Evolutionary conservation across 1,284 basidiomycete genomes (phyloP), one percentile per base, ranked within the genome.

Genomic region (Malassezia sp.): DNA sequence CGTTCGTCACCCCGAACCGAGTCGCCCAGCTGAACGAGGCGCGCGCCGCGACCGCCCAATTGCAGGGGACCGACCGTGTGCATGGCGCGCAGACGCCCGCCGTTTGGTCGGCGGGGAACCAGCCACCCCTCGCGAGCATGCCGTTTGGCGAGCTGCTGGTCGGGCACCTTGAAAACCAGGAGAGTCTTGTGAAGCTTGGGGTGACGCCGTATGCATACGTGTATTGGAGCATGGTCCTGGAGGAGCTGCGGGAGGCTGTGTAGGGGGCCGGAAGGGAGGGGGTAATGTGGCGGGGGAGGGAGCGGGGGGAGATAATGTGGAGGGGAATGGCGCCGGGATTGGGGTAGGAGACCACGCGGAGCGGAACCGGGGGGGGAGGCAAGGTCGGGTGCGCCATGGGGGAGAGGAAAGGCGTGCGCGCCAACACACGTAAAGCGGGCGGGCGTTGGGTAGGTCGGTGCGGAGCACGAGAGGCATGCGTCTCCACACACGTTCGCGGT

Each of bases 1-100:
- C 59, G n/a, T 49, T 67, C 9, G 63, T 61, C 27, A 53, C 56
- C 32, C 50, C 56, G 10, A 63, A 61, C 36, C 53, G 64, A 11
- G 57, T 67, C 22, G 49, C 53, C 3, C 60, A 62, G 53, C 47
- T 67, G 23, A 65, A 65, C 49, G 22, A 42, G 15, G 64, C 64
- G 6, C 57, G 61, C 27, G 39, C 33, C 11, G 56, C 60, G 10
- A 53, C 50, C 4, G 33, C 65, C 7, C 36, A 49, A 0, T 51
- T 61, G 1, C 48, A 53, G 5, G 59, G 59, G 3, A 53, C 53
- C 21, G 62, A 64, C 26, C 43, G 56, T 12, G 56, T 59, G 32
- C 62, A 61, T 42, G 62, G 64, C 8, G 41, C 46, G 38, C 21
- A 30, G 10, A 27, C 51, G 41, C 50, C 59, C 15, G 39, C 11